Evolutionary conservation across 2,329 filamentous ascomycete genomes (phyloP).

Genomic region (Pleomassaria siparia): DNA sequence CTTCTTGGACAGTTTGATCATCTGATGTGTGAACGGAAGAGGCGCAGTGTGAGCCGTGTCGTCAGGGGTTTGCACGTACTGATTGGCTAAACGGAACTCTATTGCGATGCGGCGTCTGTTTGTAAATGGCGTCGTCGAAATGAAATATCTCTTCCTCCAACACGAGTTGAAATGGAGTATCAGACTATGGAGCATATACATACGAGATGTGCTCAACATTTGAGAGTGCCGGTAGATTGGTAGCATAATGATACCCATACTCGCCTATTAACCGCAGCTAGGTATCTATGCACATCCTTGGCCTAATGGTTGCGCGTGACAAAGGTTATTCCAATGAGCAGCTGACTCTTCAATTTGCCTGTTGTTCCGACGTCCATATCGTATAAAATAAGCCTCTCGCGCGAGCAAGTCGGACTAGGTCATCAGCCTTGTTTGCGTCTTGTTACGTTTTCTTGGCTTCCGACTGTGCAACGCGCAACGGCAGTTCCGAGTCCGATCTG

Average conservation of each 20-base stretch:
- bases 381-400: not conserved
- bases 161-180: not conserved
- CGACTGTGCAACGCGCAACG: not conserved
- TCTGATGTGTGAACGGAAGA: not conserved
- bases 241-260: too few species aligned
- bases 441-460: not conserved
- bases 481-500: not conserved
- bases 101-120: not conserved
- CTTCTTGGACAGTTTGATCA: not conserved
- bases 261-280: not conserved
- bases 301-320: not conserved
- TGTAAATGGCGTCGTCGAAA: not conserved
- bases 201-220: too few species aligned
- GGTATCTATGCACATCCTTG: not conserved
- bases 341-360: not conserved
- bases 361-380: not conserved
- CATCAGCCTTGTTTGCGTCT: not conserved
- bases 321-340: not conserved
- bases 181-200: too few species aligned
- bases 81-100: constrained; percentile 1
- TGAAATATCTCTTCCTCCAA: not conserved
- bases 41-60: not conserved
- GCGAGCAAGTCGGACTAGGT: not conserved
- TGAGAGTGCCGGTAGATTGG: too few species aligned
- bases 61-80: not conserved